Evolutionary conservation across 108 stramenopile genomes (phyloP).

Genomic region (Chaetoceros tenuissimus): DNA sequence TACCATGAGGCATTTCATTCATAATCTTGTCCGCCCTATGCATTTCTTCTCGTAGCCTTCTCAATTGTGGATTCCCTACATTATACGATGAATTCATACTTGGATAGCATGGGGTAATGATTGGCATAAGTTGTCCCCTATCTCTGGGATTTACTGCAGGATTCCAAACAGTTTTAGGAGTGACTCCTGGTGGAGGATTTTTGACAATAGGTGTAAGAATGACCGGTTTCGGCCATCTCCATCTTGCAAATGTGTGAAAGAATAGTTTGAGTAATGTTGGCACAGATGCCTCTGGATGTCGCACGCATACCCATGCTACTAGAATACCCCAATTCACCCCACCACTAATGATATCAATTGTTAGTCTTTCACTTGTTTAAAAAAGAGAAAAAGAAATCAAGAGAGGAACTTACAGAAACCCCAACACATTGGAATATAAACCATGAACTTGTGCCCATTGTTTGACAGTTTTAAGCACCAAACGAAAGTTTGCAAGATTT

Average conservation of each 20-base stretch:
- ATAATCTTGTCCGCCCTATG: slow-evolving; percentile 36
- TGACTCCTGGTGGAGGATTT: slow-evolving; percentile 7
- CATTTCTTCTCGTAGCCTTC: slow-evolving; percentile 73
- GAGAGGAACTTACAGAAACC: no score
- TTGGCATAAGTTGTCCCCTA: slow-evolving; percentile 80
- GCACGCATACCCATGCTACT: slow-evolving; percentile 73
- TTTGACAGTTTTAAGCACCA: slow-evolving; percentile 75
- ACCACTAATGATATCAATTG: no score
- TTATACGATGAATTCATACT: slow-evolving; percentile 95
- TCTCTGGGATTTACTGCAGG: slow-evolving; percentile 63
- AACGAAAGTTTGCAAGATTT: slow-evolving; percentile 42
- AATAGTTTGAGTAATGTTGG: slow-evolving; percentile 52
- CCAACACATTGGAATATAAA: slow-evolving; percentile 89
- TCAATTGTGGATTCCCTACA: slow-evolving; percentile 79
- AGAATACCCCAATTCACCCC: slow-evolving; percentile 96
- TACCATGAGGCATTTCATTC: slow-evolving; percentile 6
- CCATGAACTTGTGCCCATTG: slow-evolving; percentile 88
- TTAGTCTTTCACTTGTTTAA: no score
- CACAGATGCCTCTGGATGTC: slow-evolving; percentile 53
- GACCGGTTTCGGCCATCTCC: slow-evolving; percentile 81
- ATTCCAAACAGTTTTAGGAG: slow-evolving; percentile 61
- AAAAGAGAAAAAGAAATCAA: no score
- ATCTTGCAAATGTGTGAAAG: slow-evolving; percentile 68
- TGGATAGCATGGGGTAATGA: slow-evolving; percentile 96
- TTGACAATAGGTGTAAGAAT: slow-evolving; percentile 14